Percentiles rank a stretch among this genome's conserved stretches.
Conservation (phyloP, 805 yeast genomes). For the Teunomyces tritomae region DNA sequence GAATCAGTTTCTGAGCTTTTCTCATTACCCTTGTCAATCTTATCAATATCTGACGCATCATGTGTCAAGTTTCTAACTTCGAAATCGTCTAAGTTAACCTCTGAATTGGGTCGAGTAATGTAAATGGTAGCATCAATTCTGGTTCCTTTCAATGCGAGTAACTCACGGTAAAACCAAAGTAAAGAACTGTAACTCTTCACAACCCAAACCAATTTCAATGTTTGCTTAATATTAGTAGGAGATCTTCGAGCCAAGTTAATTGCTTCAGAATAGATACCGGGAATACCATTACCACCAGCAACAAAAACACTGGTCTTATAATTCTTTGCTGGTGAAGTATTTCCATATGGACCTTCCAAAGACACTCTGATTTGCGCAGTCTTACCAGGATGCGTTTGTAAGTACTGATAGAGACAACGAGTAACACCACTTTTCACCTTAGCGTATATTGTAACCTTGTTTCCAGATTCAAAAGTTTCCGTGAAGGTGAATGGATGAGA, state of each 20-base stretch:
- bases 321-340: constrained; percentile 31
- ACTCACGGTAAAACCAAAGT: constrained; percentile 23
- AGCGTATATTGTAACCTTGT: constrained; percentile 45
- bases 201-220: constrained; percentile 24
- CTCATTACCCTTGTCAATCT: constrained; percentile 11
- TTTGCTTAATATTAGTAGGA: constrained; percentile 8
- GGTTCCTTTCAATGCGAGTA: constrained; percentile 16
- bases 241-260: constrained; percentile 11
- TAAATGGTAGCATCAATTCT: constrained; percentile 32
- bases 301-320: constrained; percentile 55
- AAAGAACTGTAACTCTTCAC: constrained; percentile 19
- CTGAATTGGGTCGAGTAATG: constrained; percentile 30
- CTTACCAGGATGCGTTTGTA: constrained; percentile 23
- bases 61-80: neutral
- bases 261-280: constrained; percentile 49
- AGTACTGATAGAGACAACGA: constrained; percentile 20
- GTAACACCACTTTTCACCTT: constrained; percentile 58
- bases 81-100: neutral
- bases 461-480: constrained; percentile 37
- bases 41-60: constrained; percentile 6
- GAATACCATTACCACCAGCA: constrained; percentile 75
- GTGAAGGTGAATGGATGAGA: constrained; percentile 67
- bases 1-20: constrained; percentile 13
- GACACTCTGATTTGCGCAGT: constrained; percentile 28
- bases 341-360: constrained; percentile 71